Percentiles rank a stretch among this genome's conserved stretches.
These are phyloP conservation scores for Bipolaris victoriae DNA, from an alignment of 2,329 filamentous ascomycete species.

Conservation along the genomic window DNA sequence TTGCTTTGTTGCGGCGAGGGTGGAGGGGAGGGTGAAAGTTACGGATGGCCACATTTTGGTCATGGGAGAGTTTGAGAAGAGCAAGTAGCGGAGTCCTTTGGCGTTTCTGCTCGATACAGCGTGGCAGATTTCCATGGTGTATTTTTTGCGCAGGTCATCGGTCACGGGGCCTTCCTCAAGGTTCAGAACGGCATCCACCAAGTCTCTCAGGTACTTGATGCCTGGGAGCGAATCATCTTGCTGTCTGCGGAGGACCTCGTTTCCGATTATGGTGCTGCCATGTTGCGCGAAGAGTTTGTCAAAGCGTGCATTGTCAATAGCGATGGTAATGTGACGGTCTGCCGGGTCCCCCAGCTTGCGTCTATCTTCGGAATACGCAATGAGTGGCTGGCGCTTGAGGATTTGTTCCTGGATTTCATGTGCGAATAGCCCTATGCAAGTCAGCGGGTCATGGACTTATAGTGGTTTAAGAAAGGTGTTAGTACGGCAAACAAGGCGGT, in stretches of 20 bases:
- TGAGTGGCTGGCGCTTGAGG: constrained; percentile 1
- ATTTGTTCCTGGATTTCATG: constrained; percentile 8
- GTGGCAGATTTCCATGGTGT: constrained; percentile 4
- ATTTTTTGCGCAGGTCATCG: background rate
- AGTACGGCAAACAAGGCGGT: constrained; percentile 8
- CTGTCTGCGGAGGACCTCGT: background rate
- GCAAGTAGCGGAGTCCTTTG: background rate
- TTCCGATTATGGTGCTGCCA: constrained; percentile 4
- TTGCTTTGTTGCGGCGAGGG: background rate
- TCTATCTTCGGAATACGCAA: background rate
- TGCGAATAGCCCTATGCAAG: constrained; percentile 2
- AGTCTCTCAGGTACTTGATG: background rate
- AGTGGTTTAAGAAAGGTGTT: background rate
- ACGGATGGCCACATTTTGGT: background rate
- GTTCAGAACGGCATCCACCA: background rate
- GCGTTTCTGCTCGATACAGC: constrained; percentile 3
- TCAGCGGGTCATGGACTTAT: background rate
- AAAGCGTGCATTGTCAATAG: constrained; percentile 3
- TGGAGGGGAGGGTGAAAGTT: background rate
- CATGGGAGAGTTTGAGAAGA: background rate
- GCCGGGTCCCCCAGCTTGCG: background rate
- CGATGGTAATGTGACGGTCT: background rate
- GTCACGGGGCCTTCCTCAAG: background rate
- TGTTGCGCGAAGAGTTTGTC: constrained; percentile 7
- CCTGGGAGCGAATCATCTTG: background rate